Base-by-base conservation (phyloP, 257 asterid species). In the Ballota nigra region DNA sequence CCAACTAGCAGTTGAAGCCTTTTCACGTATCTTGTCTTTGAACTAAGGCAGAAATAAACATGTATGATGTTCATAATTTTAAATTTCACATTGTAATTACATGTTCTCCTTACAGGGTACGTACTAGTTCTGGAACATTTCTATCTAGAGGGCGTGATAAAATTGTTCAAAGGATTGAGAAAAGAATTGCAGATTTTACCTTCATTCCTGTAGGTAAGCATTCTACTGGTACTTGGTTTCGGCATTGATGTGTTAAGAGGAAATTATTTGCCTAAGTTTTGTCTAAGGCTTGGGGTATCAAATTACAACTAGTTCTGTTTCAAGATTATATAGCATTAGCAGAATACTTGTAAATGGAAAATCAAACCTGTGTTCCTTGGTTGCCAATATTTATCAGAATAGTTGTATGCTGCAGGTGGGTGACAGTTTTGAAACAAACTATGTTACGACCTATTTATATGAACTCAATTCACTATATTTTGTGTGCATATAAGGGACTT, bases 81-180 rank as follows among this genome's bases (percentile, higher is more conserved):
- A 5, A 52, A 61, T 19, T 20, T 57, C 40, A 5, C 62, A 22
- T 65, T 29, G 6, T 11, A n/a, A 24, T 33, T 69, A 38, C 53
- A 15, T 20, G 61, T 24, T 45, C 34, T 31, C 60, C 63, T 40
- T 74, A 71, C 91, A 92, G 98, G 61, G 97, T 92, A 57, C 98
- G 99, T 23, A 95, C 99, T 13, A 92, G 99, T 85, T 92, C 97
- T 52, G 99, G 98, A 73, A 95, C 97, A 71, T 95, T 95, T 84
- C 96, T 95, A 56, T 58, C 78, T 22, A 87, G 99, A 84, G 98
- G 94, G 23, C 89, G 91, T 69, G 98, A 95, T 75, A 84, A 95
- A 75, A 79, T 87, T 62, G 74, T 95, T 62, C 86, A 84, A 85
- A 83, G 47, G 65, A 92, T 92, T 63, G 99, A 95, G 86, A 88